Evolutionary conservation across 306 rosid genomes (phyloP), one percentile per base, ranked within the genome.

Genomic region (Prinsepia uniflora): DNA sequence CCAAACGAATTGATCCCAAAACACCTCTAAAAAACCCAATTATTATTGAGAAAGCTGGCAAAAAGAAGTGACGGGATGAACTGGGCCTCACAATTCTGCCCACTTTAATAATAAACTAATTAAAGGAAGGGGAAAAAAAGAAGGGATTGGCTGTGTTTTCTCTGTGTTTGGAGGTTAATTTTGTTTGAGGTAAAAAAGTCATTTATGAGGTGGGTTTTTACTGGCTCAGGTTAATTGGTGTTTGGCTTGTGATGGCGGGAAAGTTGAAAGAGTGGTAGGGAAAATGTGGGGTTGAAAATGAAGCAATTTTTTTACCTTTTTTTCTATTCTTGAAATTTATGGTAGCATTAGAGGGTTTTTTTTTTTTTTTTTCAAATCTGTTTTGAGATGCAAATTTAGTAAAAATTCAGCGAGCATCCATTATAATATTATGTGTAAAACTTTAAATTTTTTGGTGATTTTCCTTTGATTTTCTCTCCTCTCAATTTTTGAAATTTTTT

Each of bases 191-290:
- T 34, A 48, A 53, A 19, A 4, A 47, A 45, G 42, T 36, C 24
- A 65, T 55, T 7, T 19, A 17, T 17, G 63, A 17, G 10, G 67
- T 7, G 56, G 76, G 53, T 7, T 2, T 22, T 57, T 10, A 57
- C 17, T 57, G 62, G 41, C n/a, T 57, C 41, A 10, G 10, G n/a
- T 12, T 57, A 57, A 57, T 12, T 34, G 34, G 10, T 22, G 36
- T 57, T 57, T 11, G 40, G n/a, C 24, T 57, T 57, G 40, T 57
- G 61, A 42, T 77, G 61, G 81, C 74, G 79, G 74, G 70, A 75
- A 75, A 75, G 22, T 15, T 48, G 15, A 57, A 34, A 10, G 14
- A 59, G 73, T 57, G 19, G 30, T 30, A 30, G 36, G 36, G 36
- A 30, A 24, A 30, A 30, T 30, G 36, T 30, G 36, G 36, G 36